phyloP scores from a whole-genome alignment of 2,329 filamentous ascomycete genomes.

The Aspergillus fumigatiaffinis region DNA sequence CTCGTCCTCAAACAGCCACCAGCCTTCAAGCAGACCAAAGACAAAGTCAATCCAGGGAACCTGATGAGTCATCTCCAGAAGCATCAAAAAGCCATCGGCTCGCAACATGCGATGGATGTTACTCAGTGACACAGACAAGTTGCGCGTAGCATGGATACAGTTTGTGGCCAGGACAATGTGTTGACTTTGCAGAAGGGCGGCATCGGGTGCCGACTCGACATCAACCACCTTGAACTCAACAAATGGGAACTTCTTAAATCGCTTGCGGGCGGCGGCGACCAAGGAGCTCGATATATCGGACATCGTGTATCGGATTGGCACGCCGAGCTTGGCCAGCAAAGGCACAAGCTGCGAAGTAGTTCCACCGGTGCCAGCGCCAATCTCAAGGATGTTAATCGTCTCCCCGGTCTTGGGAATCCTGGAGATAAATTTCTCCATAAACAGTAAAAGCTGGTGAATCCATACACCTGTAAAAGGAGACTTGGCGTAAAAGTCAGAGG shows the following conservation, averaged over 20 bases:
- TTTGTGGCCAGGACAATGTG: conserved; percentile 32
- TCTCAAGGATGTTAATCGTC: conserved; percentile 35
- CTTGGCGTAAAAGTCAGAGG: conserved; percentile 33
- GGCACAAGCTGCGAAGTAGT: conserved; percentile 28
- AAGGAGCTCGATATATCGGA: conserved; percentile 35
- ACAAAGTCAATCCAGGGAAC: conserved; percentile 27
- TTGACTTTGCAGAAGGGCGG: conserved; percentile 12
- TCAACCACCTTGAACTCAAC: conserved; percentile 23
- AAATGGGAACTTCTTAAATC: conserved; percentile 21
- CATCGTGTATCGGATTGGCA: conserved; percentile 35
- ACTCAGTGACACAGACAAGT: conserved; percentile 14
- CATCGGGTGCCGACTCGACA: conserved; percentile 21
- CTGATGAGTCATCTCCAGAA: conserved; percentile 27
- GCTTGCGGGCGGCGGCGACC: conserved; percentile 26
- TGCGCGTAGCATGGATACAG: conserved; percentile 30
- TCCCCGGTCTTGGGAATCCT: conserved; percentile 16
- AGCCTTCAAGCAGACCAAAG: conserved; percentile 34
- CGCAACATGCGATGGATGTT: conserved; percentile 23
- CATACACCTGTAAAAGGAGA: conserved; percentile 31
- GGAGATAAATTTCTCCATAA: conserved; percentile 17
- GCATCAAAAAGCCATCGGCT: conserved; percentile 25
- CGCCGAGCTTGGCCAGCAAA: conserved; percentile 17
- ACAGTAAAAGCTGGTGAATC: conserved; percentile 29
- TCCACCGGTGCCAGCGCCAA: conserved; percentile 18
- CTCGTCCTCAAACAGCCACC: conserved; percentile 36